phyloP scores from a whole-genome alignment of 306 rosid species.

The Sicyos edulis region DNA sequence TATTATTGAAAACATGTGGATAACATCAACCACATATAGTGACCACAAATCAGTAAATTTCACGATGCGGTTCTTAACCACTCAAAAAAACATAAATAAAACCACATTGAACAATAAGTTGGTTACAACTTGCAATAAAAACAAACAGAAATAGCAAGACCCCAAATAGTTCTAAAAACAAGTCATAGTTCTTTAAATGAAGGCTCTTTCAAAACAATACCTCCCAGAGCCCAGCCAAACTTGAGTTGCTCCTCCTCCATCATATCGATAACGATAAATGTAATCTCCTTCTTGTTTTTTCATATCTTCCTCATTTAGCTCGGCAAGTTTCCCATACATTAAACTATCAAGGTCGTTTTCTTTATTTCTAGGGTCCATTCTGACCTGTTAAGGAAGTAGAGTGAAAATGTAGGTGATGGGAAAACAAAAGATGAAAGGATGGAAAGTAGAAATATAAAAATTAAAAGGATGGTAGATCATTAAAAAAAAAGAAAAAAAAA shows the following conservation, averaged over 20 bases:
- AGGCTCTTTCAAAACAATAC: slow-evolving; percentile 30
- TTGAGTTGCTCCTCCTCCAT: slow-evolving; percentile 97
- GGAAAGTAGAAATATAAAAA: background rate
- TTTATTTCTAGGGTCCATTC: slow-evolving; percentile 86
- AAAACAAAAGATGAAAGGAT: background rate
- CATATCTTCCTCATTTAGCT: slow-evolving; percentile 70
- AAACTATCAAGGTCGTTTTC: slow-evolving; percentile 60
- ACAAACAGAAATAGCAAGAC: background rate
- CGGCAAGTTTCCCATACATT: slow-evolving; percentile 60
- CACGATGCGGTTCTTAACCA: background rate
- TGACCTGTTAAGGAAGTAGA: slow-evolving; percentile 41
- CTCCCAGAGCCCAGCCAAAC: slow-evolving; percentile 97
- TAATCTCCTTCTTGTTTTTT: slow-evolving; percentile 81
- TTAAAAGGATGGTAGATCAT: background rate
- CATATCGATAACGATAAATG: slow-evolving; percentile 81
- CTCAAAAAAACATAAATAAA: slow-evolving; percentile 2
- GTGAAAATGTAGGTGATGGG: background rate
- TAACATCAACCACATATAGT: background rate
- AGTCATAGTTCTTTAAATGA: slow-evolving; percentile 1
- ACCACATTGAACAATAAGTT: background rate
- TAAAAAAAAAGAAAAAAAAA: background rate
- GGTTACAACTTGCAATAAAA: background rate
- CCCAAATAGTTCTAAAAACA: background rate
- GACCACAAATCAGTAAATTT: no score
- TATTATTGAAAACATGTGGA: background rate